Percentiles rank a stretch among this genome's conserved stretches.
Conservation (phyloP, 805 yeast species). For the Ogataea trehalophila region DNA sequence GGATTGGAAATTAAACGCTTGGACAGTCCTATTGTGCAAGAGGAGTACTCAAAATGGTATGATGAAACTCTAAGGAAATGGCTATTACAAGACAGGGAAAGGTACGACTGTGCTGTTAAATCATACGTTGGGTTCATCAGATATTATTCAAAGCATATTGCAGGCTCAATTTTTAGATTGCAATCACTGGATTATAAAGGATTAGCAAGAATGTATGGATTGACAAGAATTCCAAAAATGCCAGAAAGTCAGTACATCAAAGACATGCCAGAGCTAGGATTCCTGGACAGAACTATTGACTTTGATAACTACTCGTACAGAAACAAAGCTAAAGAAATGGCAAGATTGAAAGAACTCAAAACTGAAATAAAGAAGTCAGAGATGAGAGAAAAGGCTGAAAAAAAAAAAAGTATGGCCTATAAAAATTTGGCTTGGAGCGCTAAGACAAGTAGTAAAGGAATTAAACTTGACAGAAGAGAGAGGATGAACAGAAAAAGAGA, state of each 20-base stretch:
- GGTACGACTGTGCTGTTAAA: constrained; percentile 76
- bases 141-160: constrained; percentile 83
- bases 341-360: constrained; percentile 55
- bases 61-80: constrained; percentile 39
- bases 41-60: constrained; percentile 23
- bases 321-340: constrained; percentile 59
- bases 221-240: constrained; percentile 86
- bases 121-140: constrained; percentile 80
- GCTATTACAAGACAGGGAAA: constrained; percentile 67
- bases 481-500: constrained; percentile 63
- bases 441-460: constrained; percentile 59
- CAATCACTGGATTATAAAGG: constrained; percentile 66
- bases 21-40: constrained; percentile 16
- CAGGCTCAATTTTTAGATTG: constrained; percentile 80
- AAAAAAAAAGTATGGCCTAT: constrained; percentile 39
- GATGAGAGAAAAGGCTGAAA: constrained; percentile 34
- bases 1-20: constrained; percentile 48
- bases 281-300: constrained; percentile 58
- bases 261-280: constrained; percentile 64
- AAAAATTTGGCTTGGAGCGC: constrained; percentile 77
- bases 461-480: constrained; percentile 57
- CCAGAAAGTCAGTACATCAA: constrained; percentile 70
- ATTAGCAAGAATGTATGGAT: constrained; percentile 71
- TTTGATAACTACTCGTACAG: constrained; percentile 63
- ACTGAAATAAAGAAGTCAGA: constrained; percentile 36